Percentiles rank a stretch among this genome's conserved stretches.
Conservation (phyloP, 257 asterid species). For the Parsonsia alboflavescens region DNA sequence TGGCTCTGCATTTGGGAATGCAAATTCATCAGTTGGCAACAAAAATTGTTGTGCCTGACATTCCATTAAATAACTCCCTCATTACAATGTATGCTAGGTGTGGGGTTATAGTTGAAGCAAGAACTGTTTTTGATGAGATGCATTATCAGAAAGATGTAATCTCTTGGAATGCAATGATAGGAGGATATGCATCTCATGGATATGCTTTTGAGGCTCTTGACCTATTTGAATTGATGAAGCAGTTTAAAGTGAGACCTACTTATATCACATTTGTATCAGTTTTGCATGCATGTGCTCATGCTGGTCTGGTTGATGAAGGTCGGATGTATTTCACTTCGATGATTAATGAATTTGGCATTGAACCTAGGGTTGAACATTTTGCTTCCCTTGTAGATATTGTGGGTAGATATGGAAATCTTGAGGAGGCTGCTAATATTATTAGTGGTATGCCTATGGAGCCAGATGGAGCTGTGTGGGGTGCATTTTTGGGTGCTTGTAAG, state of each 20-base stretch:
- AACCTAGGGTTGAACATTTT: slow-evolving; percentile 68
- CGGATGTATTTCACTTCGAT: slow-evolving; percentile 54
- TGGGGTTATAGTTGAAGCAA: slow-evolving; percentile 77
- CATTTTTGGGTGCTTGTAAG: slow-evolving; percentile 72
- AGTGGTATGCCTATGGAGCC: slow-evolving; percentile 54
- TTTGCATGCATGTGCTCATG: slow-evolving; percentile 75
- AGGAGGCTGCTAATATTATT: slow-evolving; percentile 66
- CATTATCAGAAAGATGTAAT: slow-evolving; percentile 48
- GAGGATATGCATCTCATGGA: slow-evolving; percentile 79
- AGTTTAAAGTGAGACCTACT: slow-evolving; percentile 48
- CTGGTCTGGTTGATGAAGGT: slow-evolving; percentile 71
- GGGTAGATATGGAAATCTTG: slow-evolving; percentile 59
- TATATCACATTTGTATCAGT: slow-evolving; percentile 72
- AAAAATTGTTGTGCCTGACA: slow-evolving; percentile 56
- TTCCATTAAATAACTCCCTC: slow-evolving; percentile 69
- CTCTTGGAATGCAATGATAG: slow-evolving; percentile 93
- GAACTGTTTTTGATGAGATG: slow-evolving; percentile 51
- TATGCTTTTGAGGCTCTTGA: slow-evolving; percentile 56
- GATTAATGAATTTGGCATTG: slow-evolving; percentile 58
- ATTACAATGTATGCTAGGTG: slow-evolving; percentile 82
- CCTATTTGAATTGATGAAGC: slow-evolving; percentile 69
- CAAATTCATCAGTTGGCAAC: slow-evolving; percentile 68
- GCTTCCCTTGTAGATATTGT: slow-evolving; percentile 74
- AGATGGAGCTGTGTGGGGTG: slow-evolving; percentile 87
- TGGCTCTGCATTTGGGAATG: slow-evolving; percentile 52